A percentile compares a stretch with the other conserved stretches of the same genome.
Conservation (phyloP, 768 basidiomycete genomes). For the Kwoniella europaea region DNA sequence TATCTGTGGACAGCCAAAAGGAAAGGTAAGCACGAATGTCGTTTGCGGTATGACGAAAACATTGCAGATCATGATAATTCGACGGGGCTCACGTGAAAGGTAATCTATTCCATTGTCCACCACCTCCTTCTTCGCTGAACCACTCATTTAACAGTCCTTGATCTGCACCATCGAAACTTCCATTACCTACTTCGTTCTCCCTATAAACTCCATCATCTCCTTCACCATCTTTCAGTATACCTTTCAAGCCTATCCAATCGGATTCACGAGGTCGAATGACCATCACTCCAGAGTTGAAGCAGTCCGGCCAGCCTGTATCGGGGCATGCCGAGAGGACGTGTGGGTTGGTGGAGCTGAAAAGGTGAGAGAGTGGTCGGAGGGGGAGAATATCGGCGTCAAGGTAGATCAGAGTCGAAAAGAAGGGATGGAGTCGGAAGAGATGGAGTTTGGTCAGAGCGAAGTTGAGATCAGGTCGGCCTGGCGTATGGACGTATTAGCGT, state of each 20-base stretch:
- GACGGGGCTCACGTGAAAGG: slow-evolving; percentile 72
- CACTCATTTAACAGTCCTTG: slow-evolving; percentile 95
- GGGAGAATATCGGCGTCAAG: slow-evolving; percentile 62
- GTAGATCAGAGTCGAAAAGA: slow-evolving; percentile 56
- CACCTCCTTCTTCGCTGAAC: slow-evolving; percentile 61
- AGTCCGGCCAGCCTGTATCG: slow-evolving; percentile 99
- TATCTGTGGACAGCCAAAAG: slow-evolving; percentile 61
- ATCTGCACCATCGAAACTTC: slow-evolving; percentile 98
- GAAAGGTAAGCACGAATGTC: neutral
- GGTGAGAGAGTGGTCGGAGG: slow-evolving; percentile 75
- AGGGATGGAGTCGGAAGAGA: slow-evolving; percentile 74
- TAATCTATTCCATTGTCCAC: slow-evolving; percentile 92
- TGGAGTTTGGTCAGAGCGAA: slow-evolving; percentile 96
- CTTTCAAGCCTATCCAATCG: slow-evolving; percentile 76
- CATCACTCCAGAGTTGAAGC: slow-evolving; percentile 97
- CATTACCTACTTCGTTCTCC: slow-evolving; percentile 61
- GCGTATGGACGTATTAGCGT: neutral
- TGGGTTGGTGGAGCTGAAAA: slow-evolving; percentile 73
- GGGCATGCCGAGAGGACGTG: slow-evolving; percentile 87
- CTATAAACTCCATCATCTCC: slow-evolving; percentile 41
- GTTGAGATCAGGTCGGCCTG: slow-evolving; percentile 92
- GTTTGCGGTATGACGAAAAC: neutral
- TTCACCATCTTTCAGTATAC: slow-evolving; percentile 66
- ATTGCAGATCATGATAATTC: neutral
- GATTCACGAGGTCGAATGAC: slow-evolving; percentile 70